A percentile compares a stretch with the other conserved stretches of the same genome.
Conservation (phyloP, 2,329 filamentous ascomycete species). For the Pseudocercospora pini-densiflorae region DNA sequence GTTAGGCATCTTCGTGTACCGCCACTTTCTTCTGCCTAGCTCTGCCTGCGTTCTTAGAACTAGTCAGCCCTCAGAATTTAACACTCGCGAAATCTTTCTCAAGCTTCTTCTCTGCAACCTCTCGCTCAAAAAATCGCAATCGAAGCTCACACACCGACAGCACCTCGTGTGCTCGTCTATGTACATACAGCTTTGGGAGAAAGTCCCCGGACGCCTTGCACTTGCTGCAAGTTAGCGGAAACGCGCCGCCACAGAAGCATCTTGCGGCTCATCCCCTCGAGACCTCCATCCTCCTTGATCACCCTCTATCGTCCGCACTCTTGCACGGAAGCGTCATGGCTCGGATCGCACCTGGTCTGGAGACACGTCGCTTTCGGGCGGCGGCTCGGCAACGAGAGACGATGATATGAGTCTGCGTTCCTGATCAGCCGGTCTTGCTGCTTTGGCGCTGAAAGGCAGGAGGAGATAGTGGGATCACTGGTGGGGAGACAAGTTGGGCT, state of each 20-base stretch:
- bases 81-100: conserved; percentile 24
- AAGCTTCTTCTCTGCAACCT: conserved; percentile 63
- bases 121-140: conserved; percentile 99
- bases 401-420: conserved; percentile 87
- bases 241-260: conserved; percentile 99
- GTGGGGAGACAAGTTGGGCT: conserved; percentile 47
- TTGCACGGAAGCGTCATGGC: conserved; percentile 38
- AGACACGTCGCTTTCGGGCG: conserved; percentile 51
- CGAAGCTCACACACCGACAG: conserved; percentile 93
- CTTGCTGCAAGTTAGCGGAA: conserved; percentile 73
- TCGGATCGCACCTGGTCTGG: conserved; percentile 43
- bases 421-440: conserved; percentile 39
- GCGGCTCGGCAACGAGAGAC: conserved; percentile 56
- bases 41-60: not conserved
- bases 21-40: conserved; percentile 7
- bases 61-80: conserved; percentile 52
- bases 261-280: conserved; percentile 75
- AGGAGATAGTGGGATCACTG: conserved; percentile 41
- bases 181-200: conserved; percentile 87
- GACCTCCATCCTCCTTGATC: conserved; percentile 54
- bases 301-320: conserved; percentile 61
- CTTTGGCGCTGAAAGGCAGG: conserved; percentile 39
- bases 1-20: not conserved
- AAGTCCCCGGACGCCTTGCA: conserved; percentile 97
- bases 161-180: conserved; percentile 45